Conservation (phyloP, 495 filamentous ascomycete genomes). For the Talaromyces nanjingensis region DNA sequence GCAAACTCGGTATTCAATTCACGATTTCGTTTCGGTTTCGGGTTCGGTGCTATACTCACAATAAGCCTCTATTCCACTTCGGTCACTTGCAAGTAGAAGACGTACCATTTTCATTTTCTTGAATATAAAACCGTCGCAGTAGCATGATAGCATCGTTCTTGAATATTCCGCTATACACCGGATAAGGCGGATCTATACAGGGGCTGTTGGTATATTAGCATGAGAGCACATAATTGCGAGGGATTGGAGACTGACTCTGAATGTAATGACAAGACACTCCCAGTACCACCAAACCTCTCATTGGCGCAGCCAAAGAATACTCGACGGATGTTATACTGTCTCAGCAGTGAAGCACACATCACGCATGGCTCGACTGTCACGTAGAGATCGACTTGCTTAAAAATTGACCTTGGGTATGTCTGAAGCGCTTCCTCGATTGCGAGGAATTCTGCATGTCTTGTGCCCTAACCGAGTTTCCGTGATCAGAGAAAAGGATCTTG, state of each 20-base stretch:
- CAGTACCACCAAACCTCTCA: slow-evolving; percentile 92
- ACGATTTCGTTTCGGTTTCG: slow-evolving; percentile 47
- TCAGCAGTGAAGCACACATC: slow-evolving; percentile 93
- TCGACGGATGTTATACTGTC: slow-evolving; percentile 70
- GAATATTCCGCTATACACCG: slow-evolving; percentile 74
- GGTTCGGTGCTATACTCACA: slow-evolving; percentile 48
- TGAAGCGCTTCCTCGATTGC: slow-evolving; percentile 61
- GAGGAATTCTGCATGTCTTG: slow-evolving; percentile 89
- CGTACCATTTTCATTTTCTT: slow-evolving; percentile 84
- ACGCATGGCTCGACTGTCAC: slow-evolving; percentile 97
- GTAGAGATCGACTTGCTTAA: slow-evolving; percentile 73
- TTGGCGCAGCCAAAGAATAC: slow-evolving; percentile 95
- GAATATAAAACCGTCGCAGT: slow-evolving; percentile 88
- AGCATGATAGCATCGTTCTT: slow-evolving; percentile 85
- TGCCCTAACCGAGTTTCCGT: slow-evolving; percentile 52
- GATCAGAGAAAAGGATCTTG: background rate
- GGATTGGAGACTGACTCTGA: slow-evolving; percentile 48
- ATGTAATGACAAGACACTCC: slow-evolving; percentile 82
- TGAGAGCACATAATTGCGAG: background rate
- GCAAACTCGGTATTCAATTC: slow-evolving; percentile 36
- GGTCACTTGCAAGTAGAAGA: background rate
- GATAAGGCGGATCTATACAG: slow-evolving; percentile 63
- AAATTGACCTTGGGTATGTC: slow-evolving; percentile 48
- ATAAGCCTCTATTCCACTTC: background rate
- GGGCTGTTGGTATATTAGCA: slow-evolving; percentile 27